Percentiles rank a stretch among this genome's conserved stretches.
Conservation (phyloP, 2,329 filamentous ascomycete species). For the Exophiala alcalophila region DNA sequence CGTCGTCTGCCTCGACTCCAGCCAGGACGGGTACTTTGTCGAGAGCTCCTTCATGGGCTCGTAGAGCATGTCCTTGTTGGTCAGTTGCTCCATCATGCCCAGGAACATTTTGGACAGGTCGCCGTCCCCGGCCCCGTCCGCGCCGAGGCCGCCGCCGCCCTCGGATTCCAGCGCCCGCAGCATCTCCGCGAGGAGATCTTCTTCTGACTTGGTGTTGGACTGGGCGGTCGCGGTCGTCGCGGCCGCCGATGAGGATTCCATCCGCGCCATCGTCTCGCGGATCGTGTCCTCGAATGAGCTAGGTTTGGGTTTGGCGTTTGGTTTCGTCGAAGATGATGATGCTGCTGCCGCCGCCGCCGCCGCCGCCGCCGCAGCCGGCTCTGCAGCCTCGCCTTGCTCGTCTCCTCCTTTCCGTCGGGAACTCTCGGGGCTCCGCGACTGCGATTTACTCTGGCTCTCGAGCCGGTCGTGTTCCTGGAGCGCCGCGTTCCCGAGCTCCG, state of each 20-base stretch:
- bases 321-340: neutral
- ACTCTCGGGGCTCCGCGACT: constrained; percentile 28
- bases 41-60: constrained; percentile 98
- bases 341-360: constrained; percentile 1
- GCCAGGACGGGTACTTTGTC: constrained; percentile 88
- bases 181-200: constrained; percentile 89
- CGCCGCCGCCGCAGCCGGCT: constrained; percentile 22
- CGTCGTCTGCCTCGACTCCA: constrained; percentile 70
- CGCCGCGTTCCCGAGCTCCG: constrained; percentile 17
- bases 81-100: constrained; percentile 98
- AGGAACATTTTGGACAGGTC: constrained; percentile 93
- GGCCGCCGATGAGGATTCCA: constrained; percentile 83
- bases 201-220: constrained; percentile 57
- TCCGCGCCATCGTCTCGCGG: constrained; percentile 88
- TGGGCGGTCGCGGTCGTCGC: constrained; percentile 69
- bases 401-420: no score
- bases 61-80: constrained; percentile 96
- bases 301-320: constrained; percentile 36
- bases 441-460: constrained; percentile 26
- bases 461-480: constrained; percentile 25
- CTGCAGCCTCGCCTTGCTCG: no score
- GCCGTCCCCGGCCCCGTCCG: constrained; percentile 69
- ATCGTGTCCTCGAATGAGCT: constrained; percentile 82
- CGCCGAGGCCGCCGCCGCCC: constrained; percentile 52
- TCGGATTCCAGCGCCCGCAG: constrained; percentile 79